These are phyloP conservation scores for Agaricales sp. DNA, from an alignment of 1,284 basidiomycete genomes.

Conservation along the genomic window DNA sequence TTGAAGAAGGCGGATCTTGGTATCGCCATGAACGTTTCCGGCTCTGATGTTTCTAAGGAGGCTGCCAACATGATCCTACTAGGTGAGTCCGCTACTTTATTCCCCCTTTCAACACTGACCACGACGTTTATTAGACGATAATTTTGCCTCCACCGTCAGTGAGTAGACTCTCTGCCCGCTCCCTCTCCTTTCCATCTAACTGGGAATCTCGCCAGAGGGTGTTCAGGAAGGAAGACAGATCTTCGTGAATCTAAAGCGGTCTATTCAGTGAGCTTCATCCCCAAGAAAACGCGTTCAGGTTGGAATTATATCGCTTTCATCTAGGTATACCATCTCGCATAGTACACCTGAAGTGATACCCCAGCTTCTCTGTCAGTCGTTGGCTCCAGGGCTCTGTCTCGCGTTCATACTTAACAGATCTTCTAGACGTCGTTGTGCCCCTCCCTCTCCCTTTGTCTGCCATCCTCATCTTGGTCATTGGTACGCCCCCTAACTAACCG, in stretches of 20 bases:
- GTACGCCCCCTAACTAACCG: slow-evolving; percentile 22
- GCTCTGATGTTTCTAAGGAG: slow-evolving; percentile 65
- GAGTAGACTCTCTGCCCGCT: slow-evolving; percentile 20
- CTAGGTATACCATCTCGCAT: slow-evolving; percentile 53
- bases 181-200: not conserved
- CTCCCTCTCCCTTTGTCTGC: slow-evolving; percentile 58
- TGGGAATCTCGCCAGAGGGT: slow-evolving; percentile 31
- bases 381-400: not conserved
- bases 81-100: slow-evolving; percentile 34
- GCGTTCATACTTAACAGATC: not conserved
- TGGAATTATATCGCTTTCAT: not conserved
- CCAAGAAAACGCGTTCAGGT: not conserved
- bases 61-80: slow-evolving; percentile 58
- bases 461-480: slow-evolving; percentile 60
- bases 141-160: slow-evolving; percentile 63
- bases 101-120: not conserved
- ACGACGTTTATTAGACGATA: slow-evolving; percentile 35
- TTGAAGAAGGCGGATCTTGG: slow-evolving; percentile 61
- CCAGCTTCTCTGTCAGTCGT: slow-evolving; percentile 45
- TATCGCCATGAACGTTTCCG: slow-evolving; percentile 68
- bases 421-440: slow-evolving; percentile 55
- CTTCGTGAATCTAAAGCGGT: slow-evolving; percentile 59
- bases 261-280: slow-evolving; percentile 39
- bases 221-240: slow-evolving; percentile 61
- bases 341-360: slow-evolving; percentile 62